Evolutionary conservation across 108 stramenopile species (phyloP).

Genomic region (Nannochloropsis salina): DNA sequence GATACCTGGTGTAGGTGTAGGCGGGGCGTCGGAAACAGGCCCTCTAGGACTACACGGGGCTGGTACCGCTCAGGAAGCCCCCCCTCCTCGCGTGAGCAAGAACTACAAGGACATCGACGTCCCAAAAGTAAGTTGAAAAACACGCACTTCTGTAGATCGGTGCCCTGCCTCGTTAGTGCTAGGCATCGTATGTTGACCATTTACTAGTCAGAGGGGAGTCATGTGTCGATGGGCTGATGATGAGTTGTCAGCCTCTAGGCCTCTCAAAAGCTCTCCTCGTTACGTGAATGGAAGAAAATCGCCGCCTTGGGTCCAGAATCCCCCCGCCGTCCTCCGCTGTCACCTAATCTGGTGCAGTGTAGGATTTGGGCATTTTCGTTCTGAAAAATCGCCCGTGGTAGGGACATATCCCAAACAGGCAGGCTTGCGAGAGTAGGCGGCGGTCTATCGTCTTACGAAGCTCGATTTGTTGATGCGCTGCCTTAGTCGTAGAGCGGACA

Average conservation of each 20-base stretch:
- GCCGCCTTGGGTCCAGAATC: background rate
- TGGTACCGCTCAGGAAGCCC: background rate
- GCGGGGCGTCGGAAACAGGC: background rate
- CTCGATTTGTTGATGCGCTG: background rate
- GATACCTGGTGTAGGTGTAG: background rate
- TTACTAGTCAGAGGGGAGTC: background rate
- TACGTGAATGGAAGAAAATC: conserved; percentile 17
- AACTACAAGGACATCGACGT: conserved; percentile 16
- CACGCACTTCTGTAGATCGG: background rate
- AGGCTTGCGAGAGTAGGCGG: conserved; percentile 19
- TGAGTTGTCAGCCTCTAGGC: background rate
- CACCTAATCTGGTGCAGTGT: background rate
- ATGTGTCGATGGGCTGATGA: background rate
- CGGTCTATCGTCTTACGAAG: background rate
- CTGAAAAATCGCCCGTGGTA: background rate
- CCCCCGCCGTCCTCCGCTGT: background rate
- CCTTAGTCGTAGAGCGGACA: background rate
- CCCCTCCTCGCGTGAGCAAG: background rate
- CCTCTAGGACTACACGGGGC: too few relatives aligned
- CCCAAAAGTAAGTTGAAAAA: background rate
- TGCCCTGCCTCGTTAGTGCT: background rate
- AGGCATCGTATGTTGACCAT: background rate
- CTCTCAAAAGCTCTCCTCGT: background rate
- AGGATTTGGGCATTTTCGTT: background rate
- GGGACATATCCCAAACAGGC: background rate